These are phyloP conservation scores for Amniculicola lignicola DNA, from an alignment of 495 filamentous ascomycete genomes.

Conservation along the genomic window DNA sequence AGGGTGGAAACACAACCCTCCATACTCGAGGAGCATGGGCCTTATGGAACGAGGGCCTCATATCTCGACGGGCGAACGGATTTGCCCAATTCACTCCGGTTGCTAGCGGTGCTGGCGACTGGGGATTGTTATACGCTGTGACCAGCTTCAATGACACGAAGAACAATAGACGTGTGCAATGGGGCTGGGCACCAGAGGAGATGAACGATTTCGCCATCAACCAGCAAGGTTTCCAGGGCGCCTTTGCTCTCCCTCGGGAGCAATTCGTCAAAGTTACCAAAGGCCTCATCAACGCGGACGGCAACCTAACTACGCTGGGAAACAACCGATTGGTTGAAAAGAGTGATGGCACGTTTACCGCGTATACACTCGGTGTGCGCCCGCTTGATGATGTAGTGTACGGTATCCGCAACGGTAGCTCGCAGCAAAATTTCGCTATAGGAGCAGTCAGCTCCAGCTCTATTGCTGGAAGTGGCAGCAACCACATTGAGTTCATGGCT, in stretches of 20 bases:
- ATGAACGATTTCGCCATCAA: constrained; percentile 39
- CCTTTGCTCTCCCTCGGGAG: constrained; percentile 43
- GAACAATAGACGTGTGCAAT: constrained; percentile 45
- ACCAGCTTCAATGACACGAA: constrained; percentile 47
- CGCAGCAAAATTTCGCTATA: constrained; percentile 1
- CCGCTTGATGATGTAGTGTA: constrained; percentile 44
- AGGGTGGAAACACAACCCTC: constrained; percentile 46
- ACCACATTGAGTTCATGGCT: constrained; percentile 35
- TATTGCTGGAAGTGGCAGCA: constrained; percentile 26
- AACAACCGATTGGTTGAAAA: constrained; percentile 33
- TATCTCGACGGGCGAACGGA: constrained; percentile 41
- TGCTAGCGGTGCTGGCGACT: constrained; percentile 44
- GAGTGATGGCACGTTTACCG: constrained; percentile 40
- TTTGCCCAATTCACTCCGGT: constrained; percentile 40
- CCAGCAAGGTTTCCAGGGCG: constrained; percentile 48
- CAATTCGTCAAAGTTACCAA: constrained; percentile 44
- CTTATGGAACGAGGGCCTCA: constrained; percentile 45
- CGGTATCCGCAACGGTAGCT: constrained; percentile 31
- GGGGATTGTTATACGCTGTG: constrained; percentile 46
- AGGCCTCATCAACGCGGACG: constrained; percentile 35
- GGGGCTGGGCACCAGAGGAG: constrained; percentile 47
- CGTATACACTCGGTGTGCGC: constrained; percentile 42
- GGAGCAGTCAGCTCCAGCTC: constrained; percentile 15
- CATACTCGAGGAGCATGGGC: constrained; percentile 41
- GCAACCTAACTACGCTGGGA: constrained; percentile 30